phyloP scores from a whole-genome alignment of 1,284 basidiomycete genomes.

The Paramarasmius palmivorus region DNA sequence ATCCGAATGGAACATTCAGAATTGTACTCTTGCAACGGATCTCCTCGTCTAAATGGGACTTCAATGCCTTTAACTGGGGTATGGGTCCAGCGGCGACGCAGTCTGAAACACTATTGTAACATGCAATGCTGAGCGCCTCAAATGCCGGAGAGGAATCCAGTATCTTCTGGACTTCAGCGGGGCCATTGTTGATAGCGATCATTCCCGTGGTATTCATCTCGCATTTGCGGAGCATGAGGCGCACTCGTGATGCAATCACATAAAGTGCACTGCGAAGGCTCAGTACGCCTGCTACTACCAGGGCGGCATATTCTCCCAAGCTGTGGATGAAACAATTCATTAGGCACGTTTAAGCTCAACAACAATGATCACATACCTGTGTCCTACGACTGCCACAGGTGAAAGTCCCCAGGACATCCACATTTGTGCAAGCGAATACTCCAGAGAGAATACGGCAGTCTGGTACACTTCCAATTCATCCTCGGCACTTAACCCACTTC shows the following conservation, averaged over 20 bases:
- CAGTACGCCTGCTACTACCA: slow-evolving; percentile 58
- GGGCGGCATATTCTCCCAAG: slow-evolving; percentile 71
- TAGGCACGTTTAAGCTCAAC: slow-evolving; percentile 9
- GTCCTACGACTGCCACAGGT: slow-evolving; percentile 60
- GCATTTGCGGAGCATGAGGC: slow-evolving; percentile 54
- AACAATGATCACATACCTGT: slow-evolving; percentile 48
- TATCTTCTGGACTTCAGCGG: slow-evolving; percentile 32
- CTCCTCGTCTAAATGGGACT: slow-evolving; percentile 36
- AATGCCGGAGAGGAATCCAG: slow-evolving; percentile 35
- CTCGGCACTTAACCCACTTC: slow-evolving; percentile 18
- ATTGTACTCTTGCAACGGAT: slow-evolving; percentile 38
- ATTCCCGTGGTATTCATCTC: slow-evolving; percentile 49
- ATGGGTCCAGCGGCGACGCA: slow-evolving; percentile 59
- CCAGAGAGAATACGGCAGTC: slow-evolving; percentile 55
- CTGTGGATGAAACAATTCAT: too few relatives aligned
- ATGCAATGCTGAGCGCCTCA: slow-evolving; percentile 49
- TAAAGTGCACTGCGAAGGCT: slow-evolving; percentile 54
- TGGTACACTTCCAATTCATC: slow-evolving; percentile 51
- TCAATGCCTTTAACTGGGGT: slow-evolving; percentile 41
- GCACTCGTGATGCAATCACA: slow-evolving; percentile 58
- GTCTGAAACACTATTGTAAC: slow-evolving; percentile 58
- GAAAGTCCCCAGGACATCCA: slow-evolving; percentile 68
- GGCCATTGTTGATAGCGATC: slow-evolving; percentile 51
- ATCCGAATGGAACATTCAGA: slow-evolving; percentile 60
- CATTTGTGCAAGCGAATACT: slow-evolving; percentile 57